Percentiles rank a stretch among this genome's conserved stretches.
phyloP scores from a whole-genome alignment of 176 grass and related monocot genomes.

The Elymus sibiricus region DNA sequence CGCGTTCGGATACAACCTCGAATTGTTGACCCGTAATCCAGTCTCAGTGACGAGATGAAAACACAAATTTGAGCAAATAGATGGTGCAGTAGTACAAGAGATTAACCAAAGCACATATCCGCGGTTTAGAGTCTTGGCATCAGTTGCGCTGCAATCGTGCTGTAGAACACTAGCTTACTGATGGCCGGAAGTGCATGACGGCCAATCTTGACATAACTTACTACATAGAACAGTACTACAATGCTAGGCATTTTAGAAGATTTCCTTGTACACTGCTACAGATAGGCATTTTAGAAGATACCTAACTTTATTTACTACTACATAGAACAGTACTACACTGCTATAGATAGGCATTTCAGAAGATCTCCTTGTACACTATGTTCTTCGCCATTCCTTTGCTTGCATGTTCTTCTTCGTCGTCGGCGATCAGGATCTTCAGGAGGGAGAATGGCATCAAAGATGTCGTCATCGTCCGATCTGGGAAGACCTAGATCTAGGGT shows the following conservation, averaged over 20 bases:
- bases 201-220: background rate
- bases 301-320: too few species aligned
- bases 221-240: background rate
- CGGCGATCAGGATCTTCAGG: too few species aligned
- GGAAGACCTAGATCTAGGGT: too few species aligned
- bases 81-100: background rate
- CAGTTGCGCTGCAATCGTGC: background rate
- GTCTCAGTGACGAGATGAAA: background rate
- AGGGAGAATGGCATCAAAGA: too few species aligned
- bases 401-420: too few species aligned
- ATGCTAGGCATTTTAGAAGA: background rate
- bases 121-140: background rate
- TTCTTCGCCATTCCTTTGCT: background rate
- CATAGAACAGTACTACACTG: background rate
- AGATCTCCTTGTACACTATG: conserved; percentile 7
- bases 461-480: too few species aligned
- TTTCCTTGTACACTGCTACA: too few species aligned
- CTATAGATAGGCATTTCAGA: background rate
- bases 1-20: background rate
- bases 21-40: background rate
- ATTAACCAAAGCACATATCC: background rate
- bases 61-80: background rate
- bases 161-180: background rate
- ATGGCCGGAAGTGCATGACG: background rate
- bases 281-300: too few species aligned